Conservation (phyloP, 176 grass and related monocot genomes). For the Triticum turgidum region DNA sequence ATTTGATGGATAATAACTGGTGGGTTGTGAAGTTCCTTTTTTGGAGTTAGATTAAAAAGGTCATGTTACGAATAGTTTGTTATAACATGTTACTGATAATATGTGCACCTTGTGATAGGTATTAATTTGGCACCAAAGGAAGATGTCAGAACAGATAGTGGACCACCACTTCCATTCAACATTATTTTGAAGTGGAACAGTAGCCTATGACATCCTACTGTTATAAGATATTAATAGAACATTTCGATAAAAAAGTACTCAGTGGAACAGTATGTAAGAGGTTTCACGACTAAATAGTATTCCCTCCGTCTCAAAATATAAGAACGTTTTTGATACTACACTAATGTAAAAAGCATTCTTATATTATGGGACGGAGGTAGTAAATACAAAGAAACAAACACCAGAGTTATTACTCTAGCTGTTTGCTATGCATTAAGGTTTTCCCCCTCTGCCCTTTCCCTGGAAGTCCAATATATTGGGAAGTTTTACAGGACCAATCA, state of each 20-base stretch:
- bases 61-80: neutral
- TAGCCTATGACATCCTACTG: neutral
- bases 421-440: neutral
- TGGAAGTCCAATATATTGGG: neutral
- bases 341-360: too few relatives aligned
- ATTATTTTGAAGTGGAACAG: neutral
- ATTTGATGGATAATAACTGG: neutral
- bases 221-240: neutral
- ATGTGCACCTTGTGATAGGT: neutral
- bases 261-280: neutral
- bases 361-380: too few relatives aligned
- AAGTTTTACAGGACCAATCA: neutral
- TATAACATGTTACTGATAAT: neutral
- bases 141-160: neutral
- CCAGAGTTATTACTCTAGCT: neutral
- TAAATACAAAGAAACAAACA: neutral
- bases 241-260: neutral
- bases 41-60: neutral
- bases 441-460: neutral
- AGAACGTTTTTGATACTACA: too few relatives aligned
- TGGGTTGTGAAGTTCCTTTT: slow-evolving; percentile 2
- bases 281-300: neutral
- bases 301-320: too few relatives aligned
- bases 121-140: neutral
- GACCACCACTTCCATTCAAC: neutral